Base-by-base conservation (phyloP, 2,329 filamentous ascomycete species). In the Fusarium papillatum region DNA sequence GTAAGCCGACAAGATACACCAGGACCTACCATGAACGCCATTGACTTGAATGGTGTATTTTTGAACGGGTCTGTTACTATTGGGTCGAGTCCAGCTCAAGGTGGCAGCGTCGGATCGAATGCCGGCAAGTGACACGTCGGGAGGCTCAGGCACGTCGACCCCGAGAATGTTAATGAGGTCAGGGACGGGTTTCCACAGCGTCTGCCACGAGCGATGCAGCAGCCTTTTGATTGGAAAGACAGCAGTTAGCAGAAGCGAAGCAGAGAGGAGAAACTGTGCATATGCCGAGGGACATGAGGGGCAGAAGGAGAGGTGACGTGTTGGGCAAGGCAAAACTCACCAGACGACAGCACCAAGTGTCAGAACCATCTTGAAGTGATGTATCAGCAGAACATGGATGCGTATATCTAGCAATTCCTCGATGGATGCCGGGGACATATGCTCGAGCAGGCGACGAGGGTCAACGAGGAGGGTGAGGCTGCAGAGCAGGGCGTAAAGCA, bases 21-120 rank as follows among this genome's bases (percentile, higher is more conserved):
- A 62, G 53, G 61, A 84, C 92, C 83, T 85, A 97, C 95, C 95
- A 86, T 95, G 95, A 53, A 96, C 93, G 50, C 96, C 96, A 84
- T 99, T 98, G 76, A 99, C 93, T 82, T 98, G 95, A 64, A 99
- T 95, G 57, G 96, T 90, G 82, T 98, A 97, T 85, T 96, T 97
- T 65, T 95, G 90, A 66, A 97, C 94, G 4, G 94, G 90, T 46
- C 90, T 89, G 73, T 90, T 91, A 53, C 86, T 83, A 4, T 88
- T 90, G 1, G 95, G 93, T 71, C 93, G 91, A 73, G 95, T 95
- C 97, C 97, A 99, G 83, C 96, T 95, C 53, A 99, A 89, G 36
- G 96, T 94, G 38, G 97, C 94, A 68, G 95, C 95, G 82, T 97
- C 95, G 34, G 95, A 90, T 78, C 94, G 94, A 79, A 99, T 97